Evolutionary conservation across 768 basidiomycete species (phyloP).

Genomic region (Boletellus ananas): DNA sequence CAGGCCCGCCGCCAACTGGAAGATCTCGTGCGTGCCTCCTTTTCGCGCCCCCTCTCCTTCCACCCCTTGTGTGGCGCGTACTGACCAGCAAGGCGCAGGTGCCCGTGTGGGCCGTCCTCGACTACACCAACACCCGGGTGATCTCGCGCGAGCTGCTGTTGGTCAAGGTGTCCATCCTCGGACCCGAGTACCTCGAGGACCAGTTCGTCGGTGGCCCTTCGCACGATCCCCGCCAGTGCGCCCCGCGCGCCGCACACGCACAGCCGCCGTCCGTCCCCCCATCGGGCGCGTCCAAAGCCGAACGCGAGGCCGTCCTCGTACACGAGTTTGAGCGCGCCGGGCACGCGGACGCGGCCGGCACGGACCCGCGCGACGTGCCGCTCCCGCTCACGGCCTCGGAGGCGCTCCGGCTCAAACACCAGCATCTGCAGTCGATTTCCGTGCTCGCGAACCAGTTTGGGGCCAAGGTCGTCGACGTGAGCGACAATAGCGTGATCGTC

Average conservation of each 20-base stretch:
- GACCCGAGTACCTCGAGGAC: slow-evolving; percentile 93
- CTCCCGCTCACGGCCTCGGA: slow-evolving; percentile 69
- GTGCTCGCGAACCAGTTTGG: slow-evolving; percentile 85
- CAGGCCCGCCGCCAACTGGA: slow-evolving; percentile 95
- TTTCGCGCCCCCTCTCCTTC: too few species aligned
- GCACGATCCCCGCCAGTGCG: slow-evolving; percentile 60
- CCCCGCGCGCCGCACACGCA: slow-evolving; percentile 4
- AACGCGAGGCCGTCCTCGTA: slow-evolving; percentile 69
- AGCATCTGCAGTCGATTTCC: slow-evolving; percentile 84
- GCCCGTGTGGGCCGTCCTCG: slow-evolving; percentile 98
- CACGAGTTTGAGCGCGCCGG: slow-evolving; percentile 71
- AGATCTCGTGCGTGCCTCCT: slow-evolving; percentile 68
- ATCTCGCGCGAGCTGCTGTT: slow-evolving; percentile 94
- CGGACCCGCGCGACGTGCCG: slow-evolving; percentile 26
- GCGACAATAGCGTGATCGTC: slow-evolving; percentile 91
- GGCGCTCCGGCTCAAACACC: slow-evolving; percentile 84
- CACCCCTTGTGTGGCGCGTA: not conserved
- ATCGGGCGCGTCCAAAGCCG: slow-evolving; percentile 48
- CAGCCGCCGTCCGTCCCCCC: slow-evolving; percentile 5
- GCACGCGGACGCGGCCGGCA: slow-evolving; percentile 14
- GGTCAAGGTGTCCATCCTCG: slow-evolving; percentile 95
- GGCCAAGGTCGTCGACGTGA: slow-evolving; percentile 90
- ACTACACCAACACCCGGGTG: slow-evolving; percentile 90
- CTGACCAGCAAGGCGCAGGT: slow-evolving; percentile 50
- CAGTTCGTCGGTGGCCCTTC: slow-evolving; percentile 84